These are phyloP conservation scores for Paspalum vaginatum DNA, from an alignment of 176 grass and related monocot species.

Conservation along the genomic window DNA sequence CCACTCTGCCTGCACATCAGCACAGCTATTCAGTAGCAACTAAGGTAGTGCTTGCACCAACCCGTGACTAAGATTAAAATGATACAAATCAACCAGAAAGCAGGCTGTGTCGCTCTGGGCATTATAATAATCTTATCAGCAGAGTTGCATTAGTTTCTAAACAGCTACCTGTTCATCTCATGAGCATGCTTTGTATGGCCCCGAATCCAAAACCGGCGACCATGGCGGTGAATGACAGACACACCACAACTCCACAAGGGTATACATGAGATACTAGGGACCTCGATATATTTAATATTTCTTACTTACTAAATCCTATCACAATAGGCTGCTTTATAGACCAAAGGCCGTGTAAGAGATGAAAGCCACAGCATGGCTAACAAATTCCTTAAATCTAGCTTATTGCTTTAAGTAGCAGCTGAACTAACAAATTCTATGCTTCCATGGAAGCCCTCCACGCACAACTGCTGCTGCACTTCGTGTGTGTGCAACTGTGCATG, in stretches of 20 bases:
- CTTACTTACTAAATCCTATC: too few relatives aligned
- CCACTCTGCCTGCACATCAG: constrained; percentile 88
- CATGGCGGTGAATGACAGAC: too few relatives aligned
- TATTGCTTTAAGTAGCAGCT: not conserved
- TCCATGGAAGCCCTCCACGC: not conserved
- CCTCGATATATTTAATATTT: too few relatives aligned
- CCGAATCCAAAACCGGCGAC: too few relatives aligned
- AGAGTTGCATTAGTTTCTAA: constrained; percentile 20
- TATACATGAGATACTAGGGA: too few relatives aligned
- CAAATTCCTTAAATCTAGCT: not conserved
- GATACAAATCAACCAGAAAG: constrained; percentile 33
- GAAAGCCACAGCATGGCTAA: too few relatives aligned
- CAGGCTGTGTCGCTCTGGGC: not conserved
- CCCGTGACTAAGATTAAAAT: constrained; percentile 10
- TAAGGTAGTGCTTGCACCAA: constrained; percentile 40
- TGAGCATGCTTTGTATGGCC: too few relatives aligned
- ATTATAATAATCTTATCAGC: constrained; percentile 15
- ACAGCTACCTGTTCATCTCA: constrained; percentile 6
- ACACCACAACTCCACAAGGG: too few relatives aligned
- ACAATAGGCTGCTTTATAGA: too few relatives aligned
- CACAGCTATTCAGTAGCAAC: constrained; percentile 27
- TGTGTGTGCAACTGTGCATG: not conserved
- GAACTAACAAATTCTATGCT: not conserved
- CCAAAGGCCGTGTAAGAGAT: too few relatives aligned
- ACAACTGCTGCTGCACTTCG: not conserved